Base-by-base conservation (phyloP, 495 filamentous ascomycete species). In the Aspergillus ostianus region DNA sequence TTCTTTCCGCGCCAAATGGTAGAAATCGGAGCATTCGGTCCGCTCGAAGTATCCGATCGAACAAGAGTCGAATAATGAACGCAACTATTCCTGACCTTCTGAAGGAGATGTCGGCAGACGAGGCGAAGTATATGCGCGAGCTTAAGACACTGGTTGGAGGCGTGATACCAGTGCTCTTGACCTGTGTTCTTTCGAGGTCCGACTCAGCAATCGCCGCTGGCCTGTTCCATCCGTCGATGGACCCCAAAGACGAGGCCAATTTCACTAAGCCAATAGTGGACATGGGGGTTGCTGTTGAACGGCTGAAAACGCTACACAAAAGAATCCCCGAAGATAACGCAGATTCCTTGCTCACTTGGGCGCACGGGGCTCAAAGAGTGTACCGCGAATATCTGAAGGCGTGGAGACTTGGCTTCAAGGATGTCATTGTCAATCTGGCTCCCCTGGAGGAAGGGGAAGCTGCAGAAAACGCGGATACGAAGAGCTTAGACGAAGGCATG, bases 321-420 rank as follows among this genome's bases (percentile, higher is more conserved):
- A 83, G 85, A 18, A 90, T 94, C 27, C 91, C 92, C 1, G 81
- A 88, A 52, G 80, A 86, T 18, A 81, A 91, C 66, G 69, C 85
- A 13, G 82, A 87, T 50, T 79, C 83, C 10, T 76, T 99, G 29
- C 77, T 94, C 21, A 77, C 76, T 15, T 99, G 95, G 95, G 89
- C 93, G 0, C 83, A 87, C 56, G 83, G 82, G 49, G 87, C 90
- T 4, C 82, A 89, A 56, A 83, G 84, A 62, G 78, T 93, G 12
- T 99, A 99, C 70, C 80, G 85, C 44, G 88, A 94, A 61, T 99
- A 98, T 70, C 80, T 99, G 21, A 85, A 85, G 59, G 87, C 90
- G 44, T 99, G 94, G 94, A 82, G 93, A 51, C 82, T 97, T 56
- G 94, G 94, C 4, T 99, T 99, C 73, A 89, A 96, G 65, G 93